Evolutionary conservation across 2,329 filamentous ascomycete species (phyloP).

Genomic region (Neonectria neomacrospora): DNA sequence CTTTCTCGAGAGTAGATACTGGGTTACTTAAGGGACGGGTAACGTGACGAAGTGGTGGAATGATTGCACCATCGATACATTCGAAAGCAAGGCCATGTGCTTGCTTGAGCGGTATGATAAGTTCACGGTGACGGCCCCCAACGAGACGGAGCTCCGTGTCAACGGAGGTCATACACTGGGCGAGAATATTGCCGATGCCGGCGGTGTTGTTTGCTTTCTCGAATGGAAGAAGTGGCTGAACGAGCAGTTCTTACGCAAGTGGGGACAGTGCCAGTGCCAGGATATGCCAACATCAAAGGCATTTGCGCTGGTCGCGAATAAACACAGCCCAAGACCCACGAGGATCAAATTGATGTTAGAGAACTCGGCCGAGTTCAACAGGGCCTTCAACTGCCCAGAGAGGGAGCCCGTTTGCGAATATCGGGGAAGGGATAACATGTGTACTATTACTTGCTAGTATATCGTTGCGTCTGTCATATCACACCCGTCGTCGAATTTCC

Average conservation of each 20-base stretch:
- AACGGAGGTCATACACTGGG: constrained; percentile 72
- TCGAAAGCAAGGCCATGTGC: constrained; percentile 69
- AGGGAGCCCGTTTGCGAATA: constrained; percentile 76
- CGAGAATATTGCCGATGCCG: constrained; percentile 79
- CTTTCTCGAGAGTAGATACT: constrained; percentile 69
- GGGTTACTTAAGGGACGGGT: constrained; percentile 73
- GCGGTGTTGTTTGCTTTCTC: constrained; percentile 70
- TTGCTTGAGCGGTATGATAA: constrained; percentile 75
- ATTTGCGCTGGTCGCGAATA: constrained; percentile 68
- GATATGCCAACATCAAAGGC: constrained; percentile 69
- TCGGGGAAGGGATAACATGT: constrained; percentile 60
- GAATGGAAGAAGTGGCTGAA: constrained; percentile 72
- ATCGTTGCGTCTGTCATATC: too few species aligned
- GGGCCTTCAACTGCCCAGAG: constrained; percentile 72
- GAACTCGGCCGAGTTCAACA: constrained; percentile 74
- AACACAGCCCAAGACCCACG: constrained; percentile 72
- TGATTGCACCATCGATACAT: constrained; percentile 66
- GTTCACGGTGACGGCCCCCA: constrained; percentile 66
- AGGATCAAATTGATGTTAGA: constrained; percentile 72
- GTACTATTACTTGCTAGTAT: too few species aligned
- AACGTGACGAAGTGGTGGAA: constrained; percentile 77
- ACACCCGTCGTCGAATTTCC: too few species aligned
- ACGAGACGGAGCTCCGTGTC: constrained; percentile 67
- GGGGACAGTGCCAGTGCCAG: constrained; percentile 73
- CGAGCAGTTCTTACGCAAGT: constrained; percentile 72